A percentile compares a stretch with the other conserved stretches of the same genome.
phyloP scores from a whole-genome alignment of 441 rosid species.

The Hura crepitans region DNA sequence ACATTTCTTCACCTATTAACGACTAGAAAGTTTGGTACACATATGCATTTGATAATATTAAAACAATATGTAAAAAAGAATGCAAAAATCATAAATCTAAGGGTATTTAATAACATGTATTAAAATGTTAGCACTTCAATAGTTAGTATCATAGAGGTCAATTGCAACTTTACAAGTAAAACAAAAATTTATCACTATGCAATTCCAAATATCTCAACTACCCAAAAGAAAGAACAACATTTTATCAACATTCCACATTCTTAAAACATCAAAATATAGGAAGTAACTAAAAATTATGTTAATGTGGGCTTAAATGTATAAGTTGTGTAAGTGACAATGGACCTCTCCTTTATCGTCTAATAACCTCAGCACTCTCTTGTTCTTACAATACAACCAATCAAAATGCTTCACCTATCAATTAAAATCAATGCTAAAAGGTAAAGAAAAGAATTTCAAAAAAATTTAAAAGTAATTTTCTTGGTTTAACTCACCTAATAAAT shows the following conservation, averaged over 20 bases:
- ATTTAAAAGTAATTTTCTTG: neutral
- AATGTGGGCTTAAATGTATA: conserved; percentile 56
- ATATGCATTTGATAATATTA: neutral
- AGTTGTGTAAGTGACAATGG: conserved; percentile 72
- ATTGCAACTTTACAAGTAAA: neutral
- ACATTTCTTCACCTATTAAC: neutral
- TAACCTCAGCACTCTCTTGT: conserved; percentile 56
- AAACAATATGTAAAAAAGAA: neutral
- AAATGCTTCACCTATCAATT: conserved; percentile 62
- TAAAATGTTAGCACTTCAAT: too few species aligned
- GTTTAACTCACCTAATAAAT: conserved; percentile 56
- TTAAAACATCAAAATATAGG: neutral
- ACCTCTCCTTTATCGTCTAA: conserved; percentile 70
- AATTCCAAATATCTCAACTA: neutral
- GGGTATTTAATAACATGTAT: neutral
- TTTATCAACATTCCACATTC: neutral
- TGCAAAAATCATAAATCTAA: neutral
- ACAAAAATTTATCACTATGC: conserved; percentile 10
- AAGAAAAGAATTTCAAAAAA: neutral
- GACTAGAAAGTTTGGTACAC: neutral
- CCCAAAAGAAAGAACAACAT: neutral
- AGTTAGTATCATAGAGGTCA: neutral
- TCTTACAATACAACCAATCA: conserved; percentile 54
- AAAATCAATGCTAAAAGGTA: neutral
- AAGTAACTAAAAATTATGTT: too few species aligned